Conservation (phyloP, 2,329 filamentous ascomycete genomes). For the Diplodia scrobiculata region DNA sequence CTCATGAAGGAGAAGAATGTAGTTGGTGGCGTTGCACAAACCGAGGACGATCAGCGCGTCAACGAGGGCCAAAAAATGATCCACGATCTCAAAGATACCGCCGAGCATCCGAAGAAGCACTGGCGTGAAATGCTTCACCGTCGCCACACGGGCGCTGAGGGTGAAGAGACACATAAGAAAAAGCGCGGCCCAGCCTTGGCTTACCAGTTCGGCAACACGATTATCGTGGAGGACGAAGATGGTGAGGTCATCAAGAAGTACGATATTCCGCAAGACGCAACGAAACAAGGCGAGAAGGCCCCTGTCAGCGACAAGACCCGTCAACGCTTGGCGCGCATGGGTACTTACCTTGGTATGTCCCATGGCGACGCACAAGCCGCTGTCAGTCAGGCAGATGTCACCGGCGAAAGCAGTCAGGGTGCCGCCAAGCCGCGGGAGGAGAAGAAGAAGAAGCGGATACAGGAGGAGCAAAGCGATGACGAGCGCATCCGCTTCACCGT, state of each 20-base stretch:
- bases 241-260: conserved; percentile 86
- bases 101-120: conserved; percentile 44
- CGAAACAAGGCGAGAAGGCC: conserved; percentile 39
- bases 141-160: conserved; percentile 46
- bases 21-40: conserved; percentile 49
- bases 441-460: conserved; percentile 38
- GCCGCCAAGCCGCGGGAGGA: conserved; percentile 19
- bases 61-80: conserved; percentile 50
- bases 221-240: conserved; percentile 85
- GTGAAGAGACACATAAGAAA: conserved; percentile 39
- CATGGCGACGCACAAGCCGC: conserved; percentile 4
- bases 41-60: conserved; percentile 44
- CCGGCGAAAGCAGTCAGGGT: conserved; percentile 21
- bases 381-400: conserved; percentile 22
- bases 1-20: conserved; percentile 58
- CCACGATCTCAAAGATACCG: conserved; percentile 38
- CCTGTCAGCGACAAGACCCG: conserved; percentile 45
- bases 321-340: conserved; percentile 55
- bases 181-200: conserved; percentile 72
- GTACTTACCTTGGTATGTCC: conserved; percentile 55
- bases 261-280: conserved; percentile 64
- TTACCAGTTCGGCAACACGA: conserved; percentile 85
- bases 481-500: conserved; percentile 75
- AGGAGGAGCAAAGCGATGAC: conserved; percentile 64
- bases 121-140: conserved; percentile 48